Evolutionary conservation across 495 filamentous ascomycete genomes (phyloP), one percentile per base, ranked within the genome.

Genomic region (Penicillium tannophilum): DNA sequence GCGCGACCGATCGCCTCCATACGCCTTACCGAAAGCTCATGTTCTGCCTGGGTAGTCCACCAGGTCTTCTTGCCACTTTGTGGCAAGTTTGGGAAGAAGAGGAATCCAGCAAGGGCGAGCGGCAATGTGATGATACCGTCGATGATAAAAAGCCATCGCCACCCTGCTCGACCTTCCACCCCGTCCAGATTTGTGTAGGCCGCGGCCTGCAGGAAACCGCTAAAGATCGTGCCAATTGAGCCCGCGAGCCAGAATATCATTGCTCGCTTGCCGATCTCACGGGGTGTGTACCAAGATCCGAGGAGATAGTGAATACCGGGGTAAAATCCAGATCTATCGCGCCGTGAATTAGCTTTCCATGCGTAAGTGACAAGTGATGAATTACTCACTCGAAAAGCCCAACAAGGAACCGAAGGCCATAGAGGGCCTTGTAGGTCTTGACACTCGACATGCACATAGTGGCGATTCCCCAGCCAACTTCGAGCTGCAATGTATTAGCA

Each of bases 211-310:
- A 88, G 75, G n/a, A 72, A 80, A 24, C 83, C 82, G 4, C 77
- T 79, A 55, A 84, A 82, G 64, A 85, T 74, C 11, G 71, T 47
- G 55, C 79, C 76, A 16, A 82, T 68, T 20, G 77, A 68, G 6
- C 79, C 70, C 20, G 69, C 75, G 1, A 79, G 71, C 50, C 82
- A 80, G 62, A 85, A 85, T 39, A 85, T 80, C 58, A 79, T 82
- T 1, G 78, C 76, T 7, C 84, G 71, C 62, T 82, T 70, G 60
- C 80, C 71, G 70, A 85, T 56, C 68, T 84, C 63, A 69, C 75
- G 63, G 71, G 78, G 62, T 63, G 76, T 64, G 72, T 84, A 78
- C 73, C 73, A 76, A 33, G 67, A 70, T 26, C 68, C 65, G 24
- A 77, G 67, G 8, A 74, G 52, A 49, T 68, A 71, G 23, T 72